phyloP scores from a whole-genome alignment of 2,329 filamentous ascomycete species.

The Torrubiellomyces zombiae region DNA sequence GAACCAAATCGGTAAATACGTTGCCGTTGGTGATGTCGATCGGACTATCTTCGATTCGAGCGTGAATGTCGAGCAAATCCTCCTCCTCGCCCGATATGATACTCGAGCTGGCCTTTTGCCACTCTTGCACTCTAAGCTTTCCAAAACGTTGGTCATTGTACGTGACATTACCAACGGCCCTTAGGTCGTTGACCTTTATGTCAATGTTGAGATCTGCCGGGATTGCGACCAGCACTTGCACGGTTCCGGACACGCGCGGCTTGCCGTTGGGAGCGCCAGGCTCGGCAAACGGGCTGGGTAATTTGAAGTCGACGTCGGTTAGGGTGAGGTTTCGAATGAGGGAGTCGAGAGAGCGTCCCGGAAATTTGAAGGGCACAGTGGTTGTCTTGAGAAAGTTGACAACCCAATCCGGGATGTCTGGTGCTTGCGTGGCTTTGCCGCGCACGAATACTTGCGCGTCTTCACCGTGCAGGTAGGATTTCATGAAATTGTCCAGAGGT shows the following conservation, averaged over 20 bases:
- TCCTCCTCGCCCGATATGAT: slow-evolving; percentile 42
- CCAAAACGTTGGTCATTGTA: slow-evolving; percentile 69
- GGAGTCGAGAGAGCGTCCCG: slow-evolving; percentile 64
- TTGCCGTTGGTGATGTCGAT: slow-evolving; percentile 67
- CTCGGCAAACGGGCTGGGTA: slow-evolving; percentile 68
- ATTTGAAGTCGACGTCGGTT: slow-evolving; percentile 66
- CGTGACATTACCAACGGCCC: slow-evolving; percentile 63
- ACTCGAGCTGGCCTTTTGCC: slow-evolving; percentile 76
- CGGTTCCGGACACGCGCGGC: slow-evolving; percentile 68
- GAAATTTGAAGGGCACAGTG: slow-evolving; percentile 70
- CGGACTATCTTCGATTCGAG: slow-evolving; percentile 61
- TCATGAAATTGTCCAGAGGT: slow-evolving; percentile 68
- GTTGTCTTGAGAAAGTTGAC: slow-evolving; percentile 64
- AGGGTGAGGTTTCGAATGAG: slow-evolving; percentile 80
- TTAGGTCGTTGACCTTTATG: slow-evolving; percentile 59
- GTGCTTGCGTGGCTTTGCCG: slow-evolving; percentile 50
- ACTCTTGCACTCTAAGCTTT: slow-evolving; percentile 59
- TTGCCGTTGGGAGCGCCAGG: slow-evolving; percentile 55
- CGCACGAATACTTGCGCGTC: slow-evolving; percentile 69
- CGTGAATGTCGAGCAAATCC: slow-evolving; percentile 54
- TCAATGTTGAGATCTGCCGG: slow-evolving; percentile 79
- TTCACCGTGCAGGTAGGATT: slow-evolving; percentile 65
- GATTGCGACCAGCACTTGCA: slow-evolving; percentile 61
- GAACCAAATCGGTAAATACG: slow-evolving; percentile 66
- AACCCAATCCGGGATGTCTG: slow-evolving; percentile 67